phyloP scores from a whole-genome alignment of 371 early-diverging fungal species.

The Mucor circinelloides region DNA sequence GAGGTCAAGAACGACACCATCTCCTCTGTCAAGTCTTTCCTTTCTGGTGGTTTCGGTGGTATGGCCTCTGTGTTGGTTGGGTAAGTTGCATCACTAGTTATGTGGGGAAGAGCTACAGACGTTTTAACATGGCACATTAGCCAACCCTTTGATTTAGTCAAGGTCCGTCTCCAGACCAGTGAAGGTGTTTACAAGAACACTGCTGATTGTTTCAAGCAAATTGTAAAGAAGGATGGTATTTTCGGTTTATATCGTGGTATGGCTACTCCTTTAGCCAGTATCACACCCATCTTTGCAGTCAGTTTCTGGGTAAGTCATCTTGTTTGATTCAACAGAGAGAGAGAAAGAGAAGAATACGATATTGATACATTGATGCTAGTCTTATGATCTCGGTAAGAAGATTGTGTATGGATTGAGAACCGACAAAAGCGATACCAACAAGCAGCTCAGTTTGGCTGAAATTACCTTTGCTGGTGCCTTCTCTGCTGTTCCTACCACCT shows the following conservation, averaged over 20 bases:
- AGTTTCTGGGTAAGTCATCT: conserved; percentile 81
- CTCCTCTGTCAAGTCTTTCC: conserved; percentile 83
- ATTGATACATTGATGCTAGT: conserved; percentile 35
- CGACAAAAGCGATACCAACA: conserved; percentile 49
- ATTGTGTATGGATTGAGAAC: conserved; percentile 65
- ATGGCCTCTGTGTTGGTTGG: conserved; percentile 76
- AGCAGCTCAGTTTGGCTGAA: conserved; percentile 74
- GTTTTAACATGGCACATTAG: conserved; percentile 18
- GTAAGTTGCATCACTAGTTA: conserved; percentile 28
- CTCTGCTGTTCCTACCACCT: conserved; percentile 94
- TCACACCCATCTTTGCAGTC: conserved; percentile 94
- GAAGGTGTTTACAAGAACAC: conserved; percentile 83
- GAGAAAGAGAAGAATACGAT: neutral
- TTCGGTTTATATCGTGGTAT: conserved; percentile 94
- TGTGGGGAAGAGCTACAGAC: neutral
- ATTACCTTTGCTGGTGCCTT: conserved; percentile 93
- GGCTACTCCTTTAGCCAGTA: conserved; percentile 89
- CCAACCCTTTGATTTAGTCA: conserved; percentile 87
- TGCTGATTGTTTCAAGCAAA: conserved; percentile 88
- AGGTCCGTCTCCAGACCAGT: conserved; percentile 94
- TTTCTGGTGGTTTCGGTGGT: conserved; percentile 95
- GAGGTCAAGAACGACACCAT: conserved; percentile 29
- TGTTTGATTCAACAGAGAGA: neutral
- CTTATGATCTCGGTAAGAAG: conserved; percentile 75
- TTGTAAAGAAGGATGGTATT: conserved; percentile 87